Base-by-base conservation (phyloP, 2,329 filamentous ascomycete species). In the Aspergillus cejpii region DNA sequence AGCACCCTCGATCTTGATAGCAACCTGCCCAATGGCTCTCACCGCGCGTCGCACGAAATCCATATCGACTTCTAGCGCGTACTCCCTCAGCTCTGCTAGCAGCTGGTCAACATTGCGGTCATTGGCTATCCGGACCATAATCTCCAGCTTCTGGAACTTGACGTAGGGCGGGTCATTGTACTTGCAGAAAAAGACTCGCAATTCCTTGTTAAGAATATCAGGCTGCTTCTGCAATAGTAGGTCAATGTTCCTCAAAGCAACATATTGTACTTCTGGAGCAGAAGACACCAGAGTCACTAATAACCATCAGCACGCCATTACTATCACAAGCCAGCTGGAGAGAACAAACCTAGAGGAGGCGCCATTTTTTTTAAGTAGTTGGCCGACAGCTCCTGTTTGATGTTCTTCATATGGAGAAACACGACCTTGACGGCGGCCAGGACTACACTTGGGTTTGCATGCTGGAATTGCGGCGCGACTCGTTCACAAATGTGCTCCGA, bases 161-260 rank as follows among this genome's bases (percentile, higher is more conserved):
- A 98, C 83, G 65, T 98, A 98, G 17, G 89, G 89, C 1, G 92
- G 91, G 58, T 98, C 92, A 64, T 97, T 97, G 74, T 98, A 98
- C 72, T 98, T 98, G 83, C 92, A 98, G 73, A 98, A 98, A 73
- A 98, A 98, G 6, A 98, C 92, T 36, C 92, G 82, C 60, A 98
- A 81, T 68, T 98, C 92, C 68, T 97, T 97, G 75, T 87, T 94
- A 7, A 98, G 77, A 44, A 98, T 96, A 56, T 95, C 90, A 8
- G 92, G 89, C 67, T 96, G 91, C 57, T 94, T 92, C 67, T 98
- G 92, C 20, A 98, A 77, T 5, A 98, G 76, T 26, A 98, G 80
- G 57, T 98, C 92, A 60, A 98, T 98, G 66, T 98, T 98, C 52
- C 91, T 78, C 39, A 98, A 73, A 11, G 92, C 92, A 44, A 98